Evolutionary conservation across 2,329 filamentous ascomycete genomes (phyloP), one percentile per base, ranked within the genome.

Genomic region (Ophiocordyceps australis): DNA sequence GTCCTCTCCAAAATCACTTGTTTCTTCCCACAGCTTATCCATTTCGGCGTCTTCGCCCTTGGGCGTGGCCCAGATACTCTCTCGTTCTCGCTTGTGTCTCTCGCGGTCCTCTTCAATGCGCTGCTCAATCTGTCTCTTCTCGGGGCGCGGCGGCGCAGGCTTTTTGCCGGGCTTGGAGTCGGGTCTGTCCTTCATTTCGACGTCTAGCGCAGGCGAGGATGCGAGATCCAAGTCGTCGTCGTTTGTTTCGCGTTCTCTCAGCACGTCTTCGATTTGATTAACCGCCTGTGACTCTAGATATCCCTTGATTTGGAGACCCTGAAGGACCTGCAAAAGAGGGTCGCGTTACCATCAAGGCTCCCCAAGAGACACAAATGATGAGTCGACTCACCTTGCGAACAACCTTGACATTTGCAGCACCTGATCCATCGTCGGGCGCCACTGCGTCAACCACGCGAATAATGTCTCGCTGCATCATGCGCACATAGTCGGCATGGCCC

Each of bases 21-120:
- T 75, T 44, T 93, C 82, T 21, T 89, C 81, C 76, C 79, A 91
- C 35, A 91, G 53, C 51, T 71, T 79, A 34, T 74, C 67, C 52
- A 82, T 74, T 51, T 95, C 86, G 9, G 56, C 54, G 19, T 74
- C 66, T 15, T 66, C 60, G 7, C 37, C 40, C 7, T 65, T 62
- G 17, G 69, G 69, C 3, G 93, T 73, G 1, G 83, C 81, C 89
- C 91, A 98, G 34, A 93, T 91, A 39, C 74, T 83, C 54, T 98
- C 89, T 14, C 89, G 60, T 41, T 86, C 58, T 22, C 86, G 61
- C 59, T 98, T 98, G 50, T 98, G 91, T 22, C 89, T 62, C 49
- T 98, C 89, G 4, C 89, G 63, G 49, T 98, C 89, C 52, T 98
- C 91, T 40, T 98, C 91, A 34, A 98, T 93, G 21, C 89, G 65